Base-by-base conservation (phyloP, 2,329 filamentous ascomycete genomes). In the Venturia effusa region DNA sequence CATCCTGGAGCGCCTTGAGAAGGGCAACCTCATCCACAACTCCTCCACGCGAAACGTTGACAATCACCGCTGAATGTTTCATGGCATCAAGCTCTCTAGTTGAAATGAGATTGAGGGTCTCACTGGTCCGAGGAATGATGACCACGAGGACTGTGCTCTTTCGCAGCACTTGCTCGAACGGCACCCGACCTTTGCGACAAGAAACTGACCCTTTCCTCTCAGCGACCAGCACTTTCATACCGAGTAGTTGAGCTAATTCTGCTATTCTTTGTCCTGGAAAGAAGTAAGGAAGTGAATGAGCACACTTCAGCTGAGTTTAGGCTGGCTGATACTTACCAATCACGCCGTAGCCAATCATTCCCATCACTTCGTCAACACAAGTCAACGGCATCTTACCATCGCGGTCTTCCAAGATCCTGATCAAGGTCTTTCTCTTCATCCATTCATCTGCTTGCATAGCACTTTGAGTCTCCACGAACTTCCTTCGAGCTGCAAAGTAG, bases 31-130 rank as follows among this genome's bases (percentile, higher is more conserved):
- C 81, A 61, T 83, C 77, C 19, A 83, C 76, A 22, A 82, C 78
- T 0, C 79, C 80, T 15, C 81, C 80, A 27, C 81, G 75, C 3
- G 78, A 74, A 43, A 82, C 76, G 66, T 83, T 83, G 64, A 83
- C 71, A 15, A 82, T 54, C 3, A 82, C 69, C 2, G 78, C 73
- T 62, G 79, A 74, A 0, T 71, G 70, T 8, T 75, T 73, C 77
- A 82, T 82, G 8, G 68, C 68, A 19, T 71, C 68, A 24, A 83
- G 73, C 67, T 83, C 80, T 15, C 70, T 51, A 1, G 69, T 68
- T 8, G 73, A 74, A 8, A 75, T 65, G 51, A 74, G 69, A 55
- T 72, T 70, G 37, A 74, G 45, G 11, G 73, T 74, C 39, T 72
- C 66, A 17, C 71, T 68, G 32, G 66, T 73, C 30, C 72, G 70